Evolutionary conservation across 2,329 filamentous ascomycete genomes (phyloP), one percentile per base, ranked within the genome.

Genomic region (Coniosporium tulheliwenetii): DNA sequence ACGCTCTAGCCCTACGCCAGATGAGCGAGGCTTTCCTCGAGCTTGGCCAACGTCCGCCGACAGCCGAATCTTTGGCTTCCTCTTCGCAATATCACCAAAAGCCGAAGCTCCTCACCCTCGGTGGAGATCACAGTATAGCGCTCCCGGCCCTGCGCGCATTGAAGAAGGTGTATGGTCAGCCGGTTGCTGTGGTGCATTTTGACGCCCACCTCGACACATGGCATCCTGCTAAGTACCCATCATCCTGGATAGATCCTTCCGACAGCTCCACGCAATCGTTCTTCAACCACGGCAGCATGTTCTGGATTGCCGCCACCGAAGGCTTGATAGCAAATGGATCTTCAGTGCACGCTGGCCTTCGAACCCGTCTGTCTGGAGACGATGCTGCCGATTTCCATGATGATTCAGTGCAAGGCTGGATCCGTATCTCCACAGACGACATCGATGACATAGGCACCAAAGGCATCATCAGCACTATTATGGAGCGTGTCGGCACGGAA

Each of bases 261-360:
- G 60, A 67, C 40, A 59, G 66, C 5, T 72, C 70, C 2, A 70
- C 75, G 44, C 81, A 85, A 57, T 71, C 75, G 2, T 73, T 79
- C 49, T 91, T 93, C 65, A 93, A 79, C 53, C 86, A 94, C 59
- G 86, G 87, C 4, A 84, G 76, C 49, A 91, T 93, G 78, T 93
- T 93, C 69, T 89, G 85, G 81, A 73, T 89, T 49, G 86, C 86
- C 5, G 78, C 79, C 38, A 77, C 78, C 29, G 86, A 93, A 58
- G 84, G 83, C 0, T 64, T 94, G 19, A 78, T 93, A 43, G 69
- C 74, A 44, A 87, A 89, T 58, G 64, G 68, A 10, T 79, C 74
- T 0, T 82, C 76, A 15, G 83, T 91, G 5, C 86, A 94, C 58
- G 86, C 84, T 0, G 86, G 86, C 1, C 66, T 93, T 39, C 77